A percentile compares a stretch with the other conserved stretches of the same genome.
These are phyloP conservation scores for Candida mesenterica DNA, from an alignment of 1,139 yeast genomes.

Conservation along the genomic window DNA sequence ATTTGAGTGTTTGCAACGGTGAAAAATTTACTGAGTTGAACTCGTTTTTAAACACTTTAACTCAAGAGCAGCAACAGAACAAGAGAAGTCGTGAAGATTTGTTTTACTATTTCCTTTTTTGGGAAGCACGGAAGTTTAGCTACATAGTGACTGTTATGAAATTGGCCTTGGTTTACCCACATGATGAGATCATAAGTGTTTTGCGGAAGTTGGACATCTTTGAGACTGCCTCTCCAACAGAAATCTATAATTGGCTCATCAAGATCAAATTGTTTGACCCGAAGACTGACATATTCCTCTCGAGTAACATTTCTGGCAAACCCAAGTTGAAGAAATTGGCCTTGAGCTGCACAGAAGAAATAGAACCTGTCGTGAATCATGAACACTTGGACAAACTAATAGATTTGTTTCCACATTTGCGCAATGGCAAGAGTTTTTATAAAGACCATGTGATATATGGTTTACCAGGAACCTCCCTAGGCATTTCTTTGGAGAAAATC, in stretches of 20 bases:
- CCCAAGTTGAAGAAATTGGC: constrained; percentile 21
- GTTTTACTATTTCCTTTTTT: constrained; percentile 28
- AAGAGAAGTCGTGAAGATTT: constrained; percentile 12
- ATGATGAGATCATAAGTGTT: constrained; percentile 19
- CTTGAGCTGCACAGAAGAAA: constrained; percentile 17
- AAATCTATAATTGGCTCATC: constrained; percentile 20
- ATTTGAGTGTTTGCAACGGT: constrained; percentile 14
- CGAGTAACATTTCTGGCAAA: constrained; percentile 30
- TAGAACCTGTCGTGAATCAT: constrained; percentile 12
- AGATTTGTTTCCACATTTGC: constrained; percentile 31
- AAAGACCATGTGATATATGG: constrained; percentile 31
- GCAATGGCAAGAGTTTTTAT: constrained; percentile 23
- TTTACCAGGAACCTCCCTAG: constrained; percentile 13
- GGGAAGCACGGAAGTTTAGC: constrained; percentile 31
- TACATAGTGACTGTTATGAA: constrained; percentile 31
- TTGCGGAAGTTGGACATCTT: constrained; percentile 17
- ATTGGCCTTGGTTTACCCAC: constrained; percentile 36
- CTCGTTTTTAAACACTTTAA: constrained; percentile 16
- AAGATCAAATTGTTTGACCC: constrained; percentile 27
- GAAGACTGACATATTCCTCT: constrained; percentile 30
- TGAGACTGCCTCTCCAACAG: constrained; percentile 12
- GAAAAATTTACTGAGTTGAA: constrained; percentile 13
- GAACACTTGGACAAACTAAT: constrained; percentile 1
- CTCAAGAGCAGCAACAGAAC: constrained; percentile 14
- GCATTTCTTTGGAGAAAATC: constrained; percentile 36